These are phyloP conservation scores for Francoa sonchifolia DNA, from an alignment of 441 rosid genomes.

Conservation along the genomic window DNA sequence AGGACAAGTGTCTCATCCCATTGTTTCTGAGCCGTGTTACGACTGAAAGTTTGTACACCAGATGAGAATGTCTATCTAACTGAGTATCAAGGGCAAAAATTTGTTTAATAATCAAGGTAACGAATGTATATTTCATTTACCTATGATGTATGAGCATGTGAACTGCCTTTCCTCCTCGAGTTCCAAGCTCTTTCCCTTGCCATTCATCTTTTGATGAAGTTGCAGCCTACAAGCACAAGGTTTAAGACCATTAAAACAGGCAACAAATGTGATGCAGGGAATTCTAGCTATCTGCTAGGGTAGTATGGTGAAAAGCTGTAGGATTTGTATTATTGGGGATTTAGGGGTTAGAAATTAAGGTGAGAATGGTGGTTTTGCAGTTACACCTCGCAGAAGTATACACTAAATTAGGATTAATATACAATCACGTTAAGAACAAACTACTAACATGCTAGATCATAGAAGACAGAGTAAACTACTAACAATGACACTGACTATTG, in stretches of 20 bases:
- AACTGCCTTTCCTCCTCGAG: slow-evolving; percentile 91
- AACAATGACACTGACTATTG: no score
- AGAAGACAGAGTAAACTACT: no score
- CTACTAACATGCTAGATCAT: no score
- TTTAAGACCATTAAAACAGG: slow-evolving; percentile 10
- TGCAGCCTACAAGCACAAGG: slow-evolving; percentile 55
- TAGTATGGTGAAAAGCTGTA: no score
- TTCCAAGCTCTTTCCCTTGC: slow-evolving; percentile 96
- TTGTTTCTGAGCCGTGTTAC: slow-evolving; percentile 95
- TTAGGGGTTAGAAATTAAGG: no score
- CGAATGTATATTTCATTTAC: slow-evolving; percentile 23
- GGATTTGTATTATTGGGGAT: no score
- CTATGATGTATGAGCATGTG: slow-evolving; percentile 99
- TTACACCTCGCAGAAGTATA: no score
- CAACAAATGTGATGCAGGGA: slow-evolving; percentile 8
- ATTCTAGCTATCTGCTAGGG: no score
- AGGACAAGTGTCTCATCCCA: slow-evolving; percentile 99
- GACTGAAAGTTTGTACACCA: slow-evolving; percentile 42
- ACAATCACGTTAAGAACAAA: no score
- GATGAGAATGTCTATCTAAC: slow-evolving; percentile 5
- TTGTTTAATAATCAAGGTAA: slow-evolving; percentile 2
- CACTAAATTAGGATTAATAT: no score
- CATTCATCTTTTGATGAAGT: slow-evolving; percentile 99
- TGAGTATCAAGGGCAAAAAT: slow-evolving; percentile 7
- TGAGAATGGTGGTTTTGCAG: no score